Base-by-base conservation (phyloP, 257 asterid genomes). In the Phtheirospermum japonicum region DNA sequence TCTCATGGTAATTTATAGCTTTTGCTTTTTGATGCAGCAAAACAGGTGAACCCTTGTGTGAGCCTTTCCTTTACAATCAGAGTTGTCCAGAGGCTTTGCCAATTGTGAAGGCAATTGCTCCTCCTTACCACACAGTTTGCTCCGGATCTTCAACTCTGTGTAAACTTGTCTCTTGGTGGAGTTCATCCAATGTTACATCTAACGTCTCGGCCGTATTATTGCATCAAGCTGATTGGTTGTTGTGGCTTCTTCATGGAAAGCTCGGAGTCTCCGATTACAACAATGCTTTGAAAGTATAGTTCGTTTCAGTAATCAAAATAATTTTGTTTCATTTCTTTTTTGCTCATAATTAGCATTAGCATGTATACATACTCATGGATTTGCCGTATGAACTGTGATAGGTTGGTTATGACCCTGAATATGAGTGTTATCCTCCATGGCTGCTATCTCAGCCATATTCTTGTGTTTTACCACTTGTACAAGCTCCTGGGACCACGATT, bases 231-330 rank as follows among this genome's bases (percentile, higher is more conserved):
- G 54, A 48, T 48, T 48, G 54, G 54, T 17, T 48, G 26, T 16
- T 48, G 54, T 48, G 54, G 54, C 54, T 48, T 48, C 54, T 48
- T 48, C 54, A 48, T 16, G 54, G 54, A 17, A 48, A 48, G 11
- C 54, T 48, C 11, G 54, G 54, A 48, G 26, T 48, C 5, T 48
- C 54, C 11, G 54, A 48, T 48, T 48, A 48, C 54, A 16, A 48
- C 26, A 48, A 48, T 48, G 54, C 54, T 48, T 18, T 48, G 54
- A 48, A 48, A 48, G 54, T 48, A 48, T 48, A 7, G 3, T 48
- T 48, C 11, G n/a, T n/a, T 16, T 48, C 54, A 48, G 7, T 48
- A 48, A 14, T 48, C 18, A 18, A 5, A 23, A 14, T 19, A 17
- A n/a, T 48, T 14, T 16, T 14, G 4, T 48, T 12, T 16, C 0